Base-by-base conservation (phyloP, 2,329 filamentous ascomycete genomes). In the Curvularia sp. region DNA sequence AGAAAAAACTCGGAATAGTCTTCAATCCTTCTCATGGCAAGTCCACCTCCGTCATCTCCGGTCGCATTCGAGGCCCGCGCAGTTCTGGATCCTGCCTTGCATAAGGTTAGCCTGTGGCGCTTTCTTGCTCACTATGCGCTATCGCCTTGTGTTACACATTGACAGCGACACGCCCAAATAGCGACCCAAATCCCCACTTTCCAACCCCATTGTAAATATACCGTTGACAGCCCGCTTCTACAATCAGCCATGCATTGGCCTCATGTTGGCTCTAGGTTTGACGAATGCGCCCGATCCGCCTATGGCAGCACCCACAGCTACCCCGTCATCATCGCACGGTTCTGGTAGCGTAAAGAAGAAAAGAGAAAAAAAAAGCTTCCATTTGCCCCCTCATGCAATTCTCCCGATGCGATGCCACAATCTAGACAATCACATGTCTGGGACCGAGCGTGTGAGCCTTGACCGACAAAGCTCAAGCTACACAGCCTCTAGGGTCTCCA, bases 91-190 rank as follows among this genome's bases (percentile, higher is more conserved):
- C 24, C 22, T 8, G 18, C 41, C 12, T 6, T 44, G 42, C 42
- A 44, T 44, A 26, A 26, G 22, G 22, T n/a, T 44, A 44, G 42
- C 7, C 10, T n/a, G 42, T 44, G 42, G 42, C 42, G 42, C 42
- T n/a, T 28, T 15, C 10, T 44, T 20, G 22, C 33, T 38, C 13
- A 10, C 42, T 22, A 44, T 44, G 24, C 42, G 13, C 42, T 28
- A 44, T 44, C 42, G 42, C 15, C n/a, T 44, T 13, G 22, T 44
- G 42, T 44, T 26, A 44, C 42, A 44, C 42, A 26, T 44, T 44
- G 42, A 44, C 42, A 44, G 42, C 12, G 13, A 44, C 22, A 26
- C 42, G 22, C 42, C 24, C 24, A 2, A 15, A 44, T 22, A 26
- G 7, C 41, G 10, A 43, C 22, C 9, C 18, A 13, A 12, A 24